Base-by-base conservation (phyloP, 495 filamentous ascomycete species). In the Rostrohypoxylon terebratum region DNA sequence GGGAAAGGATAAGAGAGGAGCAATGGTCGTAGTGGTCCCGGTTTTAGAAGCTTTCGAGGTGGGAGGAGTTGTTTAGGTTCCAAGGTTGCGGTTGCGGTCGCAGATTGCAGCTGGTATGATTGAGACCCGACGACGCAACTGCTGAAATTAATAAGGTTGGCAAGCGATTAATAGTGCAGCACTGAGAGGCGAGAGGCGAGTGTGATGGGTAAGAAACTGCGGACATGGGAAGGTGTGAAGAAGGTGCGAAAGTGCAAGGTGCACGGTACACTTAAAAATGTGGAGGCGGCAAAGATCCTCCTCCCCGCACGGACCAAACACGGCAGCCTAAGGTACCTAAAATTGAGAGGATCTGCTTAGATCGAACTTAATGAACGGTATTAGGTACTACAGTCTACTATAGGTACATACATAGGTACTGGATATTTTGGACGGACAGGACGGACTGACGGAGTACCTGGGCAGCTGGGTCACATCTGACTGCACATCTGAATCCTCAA, bases 141-240 rank as follows among this genome's bases (percentile, higher is more conserved):
- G 36, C 42, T 57, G 21, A 33, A 25, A 21, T 58, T 63, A 67
- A 50, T 66, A 57, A 67, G 38, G 51, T 54, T 68, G 63, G 59
- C 50, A 63, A 72, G 69, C 60, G 68, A 66, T 72, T 40, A 59
- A 69, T 69, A n/a, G n/a, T n/a, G n/a, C n/a, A n/a, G 55, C 59
- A n/a, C n/a, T n/a, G n/a, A 64, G 38, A 42, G 38, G 38, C 38
- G 38, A 48, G 59, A 31, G 18, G 21, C 11, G 66, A 62, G 54
- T 71, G 67, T 72, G 69, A 67, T 54, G 58, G 48, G 66, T 47
- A 34, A 57, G 44, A 50, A 45, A 54, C 55, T 28, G 47, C 25
- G 25, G 28, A 55, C 20, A 55, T 53, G 48, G 60, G 42, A 36
- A 63, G 64, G 42, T 64, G 40, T 61, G 54, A 42, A 55, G 34